Evolutionary conservation across 1,284 basidiomycete genomes (phyloP).

Genomic region (Clitocybe nebularis): DNA sequence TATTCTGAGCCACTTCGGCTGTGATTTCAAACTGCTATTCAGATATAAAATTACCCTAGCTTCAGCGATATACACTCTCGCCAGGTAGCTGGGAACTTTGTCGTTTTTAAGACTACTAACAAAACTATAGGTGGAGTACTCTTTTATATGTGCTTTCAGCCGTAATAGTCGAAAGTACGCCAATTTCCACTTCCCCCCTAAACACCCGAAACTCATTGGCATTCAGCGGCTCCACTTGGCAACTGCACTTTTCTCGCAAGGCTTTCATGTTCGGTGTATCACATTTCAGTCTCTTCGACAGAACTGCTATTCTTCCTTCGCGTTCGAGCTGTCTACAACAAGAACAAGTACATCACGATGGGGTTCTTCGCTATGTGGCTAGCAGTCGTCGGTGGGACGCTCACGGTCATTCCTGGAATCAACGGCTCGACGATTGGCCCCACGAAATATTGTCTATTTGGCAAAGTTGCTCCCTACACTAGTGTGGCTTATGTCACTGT

Average conservation of each 20-base stretch:
- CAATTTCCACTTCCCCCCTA: background rate
- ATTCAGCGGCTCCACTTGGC: background rate
- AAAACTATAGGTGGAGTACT: background rate
- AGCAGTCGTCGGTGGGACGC: conserved; percentile 17
- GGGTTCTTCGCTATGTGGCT: conserved; percentile 27
- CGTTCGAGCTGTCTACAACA: conserved; percentile 25
- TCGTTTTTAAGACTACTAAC: background rate
- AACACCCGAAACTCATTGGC: background rate
- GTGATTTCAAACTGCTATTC: background rate
- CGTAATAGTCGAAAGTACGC: background rate
- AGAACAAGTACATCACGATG: conserved; percentile 17
- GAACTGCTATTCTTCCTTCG: conserved; percentile 30
- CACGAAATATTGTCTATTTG: background rate
- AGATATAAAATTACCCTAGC: background rate
- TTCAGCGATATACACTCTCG: background rate
- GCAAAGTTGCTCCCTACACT: background rate
- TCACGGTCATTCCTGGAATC: background rate
- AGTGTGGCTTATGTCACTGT: conserved; percentile 7
- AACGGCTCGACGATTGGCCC: background rate
- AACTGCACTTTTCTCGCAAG: background rate
- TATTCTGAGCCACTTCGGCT: background rate
- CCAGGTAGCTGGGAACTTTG: background rate
- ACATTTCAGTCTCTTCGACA: conserved; percentile 21
- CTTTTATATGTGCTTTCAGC: background rate
- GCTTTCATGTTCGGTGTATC: conserved; percentile 7